Evolutionary conservation across 257 asterid genomes (phyloP), one percentile per base, ranked within the genome.

Genomic region (Petunia axillaris): DNA sequence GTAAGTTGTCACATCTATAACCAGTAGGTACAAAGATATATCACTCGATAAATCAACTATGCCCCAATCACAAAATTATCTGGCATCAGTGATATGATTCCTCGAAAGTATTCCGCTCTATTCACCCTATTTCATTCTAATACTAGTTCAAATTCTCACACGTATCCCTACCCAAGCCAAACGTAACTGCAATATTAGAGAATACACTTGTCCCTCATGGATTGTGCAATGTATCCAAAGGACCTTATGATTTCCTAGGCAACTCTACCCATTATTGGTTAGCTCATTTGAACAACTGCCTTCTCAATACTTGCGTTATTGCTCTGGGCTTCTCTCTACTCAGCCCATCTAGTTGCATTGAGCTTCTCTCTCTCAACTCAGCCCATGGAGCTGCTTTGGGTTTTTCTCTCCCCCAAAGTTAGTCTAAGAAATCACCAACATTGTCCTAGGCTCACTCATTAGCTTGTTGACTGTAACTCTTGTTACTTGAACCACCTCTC

Each of bases 131-230:
- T 66, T 66, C 53, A 15, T 66, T 66, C 75, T 40, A 55, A 55
- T 55, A 55, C 15, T 16, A 16, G 46, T 6, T 65, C 73, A 2
- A 65, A 65, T 39, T 65, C 50, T 65, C 73, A 65, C 50, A 65
- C 6, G 2, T 65, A 39, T 39, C 50, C 4, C 73, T 65, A 38
- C 38, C 48, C 13, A 65, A 65, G 73, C 73, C 50, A 38, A 64
- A 64, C 1, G 73, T 64, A 58, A 58, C 64, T n/a, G 25, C 8
- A 59, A 14, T 39, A 2, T 40, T 65, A 44, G 37, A 65, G 74
- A 65, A 65, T 6, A 65, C 36, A 65, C 74, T 65, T 40, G 52
- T 40, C 74, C 74, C 74, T 65, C 74, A 65, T 15, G 6, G 14
- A 65, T 40, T 39, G 53, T 14, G 25, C 0, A 3, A 64, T 46